These are phyloP conservation scores for Saccharomycopsis capsularis DNA, from an alignment of 805 yeast genomes.

Conservation along the genomic window DNA sequence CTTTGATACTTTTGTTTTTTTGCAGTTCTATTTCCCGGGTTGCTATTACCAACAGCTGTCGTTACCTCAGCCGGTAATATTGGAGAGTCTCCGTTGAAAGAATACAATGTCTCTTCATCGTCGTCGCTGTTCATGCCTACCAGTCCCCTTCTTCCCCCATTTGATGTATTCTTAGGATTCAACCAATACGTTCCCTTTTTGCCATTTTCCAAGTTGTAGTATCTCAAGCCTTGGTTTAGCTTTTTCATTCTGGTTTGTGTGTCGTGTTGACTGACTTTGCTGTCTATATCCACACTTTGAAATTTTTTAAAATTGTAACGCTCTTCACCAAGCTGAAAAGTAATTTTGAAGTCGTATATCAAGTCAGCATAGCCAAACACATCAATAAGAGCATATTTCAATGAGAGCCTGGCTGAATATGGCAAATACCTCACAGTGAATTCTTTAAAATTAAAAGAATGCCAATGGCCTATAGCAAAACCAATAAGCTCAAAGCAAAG, in stretches of 20 bases:
- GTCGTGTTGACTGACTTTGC: conserved; percentile 60
- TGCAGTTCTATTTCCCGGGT: not conserved
- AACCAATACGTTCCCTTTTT: conserved; percentile 86
- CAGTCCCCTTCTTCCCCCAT: conserved; percentile 18
- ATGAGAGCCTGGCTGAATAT: conserved; percentile 58
- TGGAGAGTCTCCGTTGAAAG: not conserved
- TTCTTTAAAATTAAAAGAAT: conserved; percentile 72
- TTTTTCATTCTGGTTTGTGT: conserved; percentile 58
- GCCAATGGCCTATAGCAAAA: conserved; percentile 85
- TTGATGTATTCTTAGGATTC: too few species aligned
- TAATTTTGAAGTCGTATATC: conserved; percentile 63
- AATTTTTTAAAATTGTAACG: conserved; percentile 75
- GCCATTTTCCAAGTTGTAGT: conserved; percentile 43
- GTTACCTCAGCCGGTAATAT: too few species aligned
- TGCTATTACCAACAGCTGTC: not conserved
- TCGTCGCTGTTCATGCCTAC: not conserved
- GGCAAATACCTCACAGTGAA: conserved; percentile 58
- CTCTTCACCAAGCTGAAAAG: conserved; percentile 58
- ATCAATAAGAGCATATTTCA: conserved; percentile 63
- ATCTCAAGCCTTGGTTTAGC: conserved; percentile 76
- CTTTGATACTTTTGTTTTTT: too few species aligned
- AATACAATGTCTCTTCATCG: not conserved
- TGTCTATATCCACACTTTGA: conserved; percentile 60
- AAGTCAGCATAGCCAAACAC: conserved; percentile 74
- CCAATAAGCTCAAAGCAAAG: conserved; percentile 78